These are phyloP conservation scores for Candida oleophila DNA, from an alignment of 805 yeast genomes.

Conservation along the genomic window DNA sequence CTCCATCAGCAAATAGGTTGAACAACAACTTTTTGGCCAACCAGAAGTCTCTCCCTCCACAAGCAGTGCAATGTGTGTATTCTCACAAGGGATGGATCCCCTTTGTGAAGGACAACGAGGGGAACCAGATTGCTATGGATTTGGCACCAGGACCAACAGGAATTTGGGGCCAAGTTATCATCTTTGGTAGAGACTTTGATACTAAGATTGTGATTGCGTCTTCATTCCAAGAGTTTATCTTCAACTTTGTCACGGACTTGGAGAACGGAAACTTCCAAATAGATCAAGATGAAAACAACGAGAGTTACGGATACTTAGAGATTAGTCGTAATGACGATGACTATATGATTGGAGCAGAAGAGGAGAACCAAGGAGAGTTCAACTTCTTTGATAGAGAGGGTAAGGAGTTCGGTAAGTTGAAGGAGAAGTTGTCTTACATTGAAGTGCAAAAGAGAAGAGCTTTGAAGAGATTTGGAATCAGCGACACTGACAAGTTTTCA, in stretches of 20 bases:
- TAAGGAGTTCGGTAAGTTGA: conserved; percentile 32
- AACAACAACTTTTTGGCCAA: conserved; percentile 28
- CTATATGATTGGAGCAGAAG: conserved; percentile 44
- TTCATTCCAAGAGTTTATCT: conserved; percentile 39
- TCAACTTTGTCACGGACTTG: conserved; percentile 36
- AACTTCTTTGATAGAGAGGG: conserved; percentile 35
- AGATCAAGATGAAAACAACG: conserved; percentile 34
- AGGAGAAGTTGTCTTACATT: conserved; percentile 33
- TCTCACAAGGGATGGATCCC: conserved; percentile 43
- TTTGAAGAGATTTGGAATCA: conserved; percentile 38
- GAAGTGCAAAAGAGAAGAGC: conserved; percentile 43
- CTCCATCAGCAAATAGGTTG: conserved; percentile 12
- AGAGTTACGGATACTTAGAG: conserved; percentile 35
- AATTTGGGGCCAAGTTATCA: conserved; percentile 42
- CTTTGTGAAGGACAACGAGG: conserved; percentile 38
- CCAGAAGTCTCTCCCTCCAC: conserved; percentile 39
- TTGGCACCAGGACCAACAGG: conserved; percentile 39
- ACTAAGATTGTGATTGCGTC: conserved; percentile 41
- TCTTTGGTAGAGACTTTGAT: conserved; percentile 46
- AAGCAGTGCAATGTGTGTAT: conserved; percentile 34
- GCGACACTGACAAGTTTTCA: conserved; percentile 30
- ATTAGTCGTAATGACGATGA: conserved; percentile 36
- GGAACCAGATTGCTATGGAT: conserved; percentile 44
- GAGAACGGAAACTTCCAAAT: conserved; percentile 42
- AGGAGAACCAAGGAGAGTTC: conserved; percentile 45